Base-by-base conservation (phyloP, 2,329 filamentous ascomycete genomes). In the Ascochyta fabae region DNA sequence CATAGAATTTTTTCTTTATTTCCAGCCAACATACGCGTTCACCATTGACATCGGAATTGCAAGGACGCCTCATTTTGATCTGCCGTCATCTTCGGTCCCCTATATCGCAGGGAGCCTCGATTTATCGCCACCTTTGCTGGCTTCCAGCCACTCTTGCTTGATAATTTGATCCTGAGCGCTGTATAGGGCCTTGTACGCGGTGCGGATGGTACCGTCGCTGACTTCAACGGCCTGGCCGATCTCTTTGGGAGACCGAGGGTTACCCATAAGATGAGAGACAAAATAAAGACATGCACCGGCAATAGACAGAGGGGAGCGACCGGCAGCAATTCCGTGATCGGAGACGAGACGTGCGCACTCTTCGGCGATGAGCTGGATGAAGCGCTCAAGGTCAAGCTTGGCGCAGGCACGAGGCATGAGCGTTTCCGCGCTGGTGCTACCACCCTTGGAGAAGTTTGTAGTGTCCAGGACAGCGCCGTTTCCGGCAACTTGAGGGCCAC, bases 251-350 rank as follows among this genome's bases (percentile, higher is more conserved):
- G 86, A 82, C 68, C 90, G 90, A 19, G 86, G 82, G 64, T 95
- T 86, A 52, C 88, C 90, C 79, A 96, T 89, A 34, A 98, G 83
- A 70, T 94, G 87, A 27, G 91, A 92, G 4, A 94, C 90, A 87
- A 98, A 95, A 81, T 95, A 99, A 75, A 99, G 97, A 75, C 92
- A 96, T 29, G 95, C 93, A 16, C 93, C 94, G 6, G 96, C 94
- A 58, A 96, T 92, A 1, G 94, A 97, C 44, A 99, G 82, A 19
- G 95, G 95, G 54, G 94, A 98, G 56, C 95, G 91, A 63, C 95
- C 95, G 33, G 94, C 93, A 57, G 98, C 84, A 51, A 92, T 88
- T 56, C 91, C 89, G 58, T 91, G 87, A 44, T 86, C 84, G 23
- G 87, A 88, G 63, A 95, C 91, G 71, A 89, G 87, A 64, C 89